Percentiles rank a stretch among this genome's conserved stretches.
These are phyloP conservation scores for Sugiyamaella paludigena DNA, from an alignment of 1,139 yeast species.

Conservation along the genomic window DNA sequence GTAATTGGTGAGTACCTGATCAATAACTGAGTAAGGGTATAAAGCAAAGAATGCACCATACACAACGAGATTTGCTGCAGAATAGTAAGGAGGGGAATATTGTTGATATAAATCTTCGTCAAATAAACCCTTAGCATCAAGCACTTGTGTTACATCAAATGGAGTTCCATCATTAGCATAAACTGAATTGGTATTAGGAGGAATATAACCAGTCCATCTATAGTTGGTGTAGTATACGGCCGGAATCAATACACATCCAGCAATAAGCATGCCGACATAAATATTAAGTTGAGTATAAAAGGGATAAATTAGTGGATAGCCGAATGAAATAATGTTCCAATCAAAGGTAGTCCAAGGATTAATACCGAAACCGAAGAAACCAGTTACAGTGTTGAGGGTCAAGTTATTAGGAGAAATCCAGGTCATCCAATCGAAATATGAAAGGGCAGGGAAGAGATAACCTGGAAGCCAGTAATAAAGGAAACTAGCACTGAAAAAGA, in stretches of 20 bases:
- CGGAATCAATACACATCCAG: slow-evolving; percentile 42
- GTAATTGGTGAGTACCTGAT: slow-evolving; percentile 27
- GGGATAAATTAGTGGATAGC: slow-evolving; percentile 41
- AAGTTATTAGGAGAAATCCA: slow-evolving; percentile 60
- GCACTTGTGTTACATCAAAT: slow-evolving; percentile 45
- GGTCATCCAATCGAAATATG: slow-evolving; percentile 59
- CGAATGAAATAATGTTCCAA: slow-evolving; percentile 45
- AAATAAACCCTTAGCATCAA: slow-evolving; percentile 41
- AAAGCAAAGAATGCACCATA: slow-evolving; percentile 36
- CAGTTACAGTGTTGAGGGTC: slow-evolving; percentile 55
- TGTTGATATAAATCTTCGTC: slow-evolving; percentile 34
- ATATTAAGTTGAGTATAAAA: slow-evolving; percentile 47
- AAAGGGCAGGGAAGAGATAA: slow-evolving; percentile 49
- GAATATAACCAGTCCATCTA: slow-evolving; percentile 52
- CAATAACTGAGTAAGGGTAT: slow-evolving; percentile 31
- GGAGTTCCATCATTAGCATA: slow-evolving; percentile 49
- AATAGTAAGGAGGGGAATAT: slow-evolving; percentile 49
- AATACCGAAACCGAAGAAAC: slow-evolving; percentile 58
- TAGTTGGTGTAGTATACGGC: slow-evolving; percentile 52
- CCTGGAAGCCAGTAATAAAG: slow-evolving; percentile 58
- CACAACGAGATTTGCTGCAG: slow-evolving; percentile 43
- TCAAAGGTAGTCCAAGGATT: slow-evolving; percentile 56
- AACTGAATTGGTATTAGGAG: slow-evolving; percentile 51
- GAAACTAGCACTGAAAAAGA: slow-evolving; percentile 42
- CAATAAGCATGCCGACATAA: slow-evolving; percentile 45